Base-by-base conservation (phyloP, 1,139 yeast genomes). In the Kluyveromyces sp. region DNA sequence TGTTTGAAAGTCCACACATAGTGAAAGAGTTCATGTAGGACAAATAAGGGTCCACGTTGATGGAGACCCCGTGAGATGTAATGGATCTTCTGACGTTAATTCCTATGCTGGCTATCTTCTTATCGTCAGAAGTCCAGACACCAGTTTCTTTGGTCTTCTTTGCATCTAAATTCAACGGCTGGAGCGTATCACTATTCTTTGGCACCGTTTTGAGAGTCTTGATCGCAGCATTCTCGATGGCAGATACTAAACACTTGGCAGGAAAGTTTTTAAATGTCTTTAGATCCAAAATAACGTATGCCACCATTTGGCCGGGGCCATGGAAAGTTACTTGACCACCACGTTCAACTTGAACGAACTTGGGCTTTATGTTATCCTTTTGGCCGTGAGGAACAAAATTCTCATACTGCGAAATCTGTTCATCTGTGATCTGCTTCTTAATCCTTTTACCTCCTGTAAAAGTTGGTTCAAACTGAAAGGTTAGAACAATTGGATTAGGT, bases 291-390 rank as follows among this genome's bases (percentile, higher is more conserved):
- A 94, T 73, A 15, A 94, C 80, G 58, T 89, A 94, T 2, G 87
- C 80, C 3, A 89, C 96, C 37, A 88, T 63, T 63, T 94, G 99
- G 0, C 98, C 98, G 2, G 89, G 82, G 0, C 97, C 97, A 66
- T 94, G 99, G 73, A 87, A 94, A 0, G 98, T 92, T 1, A 92
- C 79, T 60, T 92, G 95, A 0, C 99, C 99, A n/a, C 99, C 99
- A 48, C 99, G 71, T 48, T 79, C 80, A 0, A 94, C 75, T 56
- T 86, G 94, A 22, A 80, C 75, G 57, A 78, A 85, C 41, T 74
- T 71, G 22, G 66, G 60, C 32, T 26, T 42, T 19, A 46, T 49
- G 36, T 54, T 76, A 75, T 6, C 68, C 69, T 33, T 63, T 63
- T 46, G 53, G 3, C 4, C 31, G 3, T 15, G 58, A 32, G 52